phyloP scores from a whole-genome alignment of 2,329 filamentous ascomycete genomes.

The Simplicillium sp. region DNA sequence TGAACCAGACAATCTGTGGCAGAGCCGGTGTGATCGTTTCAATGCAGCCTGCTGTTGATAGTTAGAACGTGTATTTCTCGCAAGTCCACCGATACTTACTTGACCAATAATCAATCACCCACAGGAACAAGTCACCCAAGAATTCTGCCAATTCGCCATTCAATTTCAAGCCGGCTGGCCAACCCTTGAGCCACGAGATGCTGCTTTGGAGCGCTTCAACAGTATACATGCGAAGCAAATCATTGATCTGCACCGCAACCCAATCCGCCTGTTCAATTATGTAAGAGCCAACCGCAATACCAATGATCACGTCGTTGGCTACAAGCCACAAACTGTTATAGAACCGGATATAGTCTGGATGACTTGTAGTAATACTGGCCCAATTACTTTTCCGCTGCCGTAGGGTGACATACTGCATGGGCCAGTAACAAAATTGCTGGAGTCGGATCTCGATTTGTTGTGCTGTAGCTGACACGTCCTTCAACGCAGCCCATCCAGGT shows the following conservation, averaged over 20 bases:
- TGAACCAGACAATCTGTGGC: constrained; percentile 82
- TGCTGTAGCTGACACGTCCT: constrained; percentile 91
- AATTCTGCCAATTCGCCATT: constrained; percentile 93
- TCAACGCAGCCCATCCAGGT: constrained; percentile 73
- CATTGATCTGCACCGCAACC: constrained; percentile 72
- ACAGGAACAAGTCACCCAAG: constrained; percentile 87
- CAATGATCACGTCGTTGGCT: constrained; percentile 96
- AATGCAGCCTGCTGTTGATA: constrained; percentile 51
- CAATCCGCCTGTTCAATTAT: constrained; percentile 89
- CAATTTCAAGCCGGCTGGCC: constrained; percentile 88
- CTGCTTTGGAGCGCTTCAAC: constrained; percentile 80
- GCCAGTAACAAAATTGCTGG: constrained; percentile 98
- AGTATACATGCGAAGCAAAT: constrained; percentile 69
- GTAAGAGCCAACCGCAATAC: constrained; percentile 90
- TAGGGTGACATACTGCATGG: constrained; percentile 87
- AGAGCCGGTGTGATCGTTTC: constrained; percentile 67
- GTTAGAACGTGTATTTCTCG: neutral
- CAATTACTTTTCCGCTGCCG: constrained; percentile 85
- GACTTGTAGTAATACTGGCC: constrained; percentile 90
- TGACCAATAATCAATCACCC: constrained; percentile 98
- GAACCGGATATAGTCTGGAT: constrained; percentile 97
- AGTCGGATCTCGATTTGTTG: constrained; percentile 96
- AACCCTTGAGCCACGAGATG: constrained; percentile 93
- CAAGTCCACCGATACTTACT: constrained; percentile 38
- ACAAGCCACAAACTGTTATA: constrained; percentile 99